These are phyloP conservation scores for Dendrobium nobile DNA, from an alignment of 106 monocot genomes.

Conservation along the genomic window DNA sequence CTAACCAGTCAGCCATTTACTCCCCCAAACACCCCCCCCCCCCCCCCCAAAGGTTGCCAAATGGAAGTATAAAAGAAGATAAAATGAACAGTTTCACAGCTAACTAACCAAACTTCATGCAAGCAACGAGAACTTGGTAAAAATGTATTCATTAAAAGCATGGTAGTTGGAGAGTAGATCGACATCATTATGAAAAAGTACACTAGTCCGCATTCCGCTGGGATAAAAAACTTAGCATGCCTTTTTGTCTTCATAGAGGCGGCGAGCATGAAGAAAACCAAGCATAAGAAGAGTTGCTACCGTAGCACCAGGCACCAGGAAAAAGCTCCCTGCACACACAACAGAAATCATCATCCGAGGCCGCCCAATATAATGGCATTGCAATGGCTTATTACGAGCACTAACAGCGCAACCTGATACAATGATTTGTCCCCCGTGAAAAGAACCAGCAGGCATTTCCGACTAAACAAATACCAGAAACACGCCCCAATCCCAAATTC, in stretches of 20 bases:
- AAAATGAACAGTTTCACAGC: not conserved
- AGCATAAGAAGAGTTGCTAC: conserved; percentile 85
- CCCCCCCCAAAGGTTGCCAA: not conserved
- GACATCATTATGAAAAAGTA: not conserved
- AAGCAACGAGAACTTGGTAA: not conserved
- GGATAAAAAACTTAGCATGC: conserved; percentile 19
- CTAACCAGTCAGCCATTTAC: too few relatives aligned
- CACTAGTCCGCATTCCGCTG: not conserved
- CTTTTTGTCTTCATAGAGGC: conserved; percentile 83
- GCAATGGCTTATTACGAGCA: not conserved
- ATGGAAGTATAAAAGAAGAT: not conserved
- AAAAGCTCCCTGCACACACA: conserved; percentile 37
- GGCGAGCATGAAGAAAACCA: conserved; percentile 80
- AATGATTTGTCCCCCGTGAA: not conserved
- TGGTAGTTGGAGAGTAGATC: not conserved
- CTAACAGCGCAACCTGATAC: not conserved
- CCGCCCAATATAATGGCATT: not conserved
- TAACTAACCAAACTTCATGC: not conserved
- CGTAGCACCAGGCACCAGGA: conserved; percentile 80
- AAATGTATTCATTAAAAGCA: not conserved
- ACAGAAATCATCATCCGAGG: not conserved
- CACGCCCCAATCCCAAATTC: not conserved
- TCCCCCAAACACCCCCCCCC: too few relatives aligned
- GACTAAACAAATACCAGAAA: not conserved
- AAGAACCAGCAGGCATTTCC: not conserved